Evolutionary conservation across 2,329 filamentous ascomycete species (phyloP).

Genomic region (Xylaria sp.): DNA sequence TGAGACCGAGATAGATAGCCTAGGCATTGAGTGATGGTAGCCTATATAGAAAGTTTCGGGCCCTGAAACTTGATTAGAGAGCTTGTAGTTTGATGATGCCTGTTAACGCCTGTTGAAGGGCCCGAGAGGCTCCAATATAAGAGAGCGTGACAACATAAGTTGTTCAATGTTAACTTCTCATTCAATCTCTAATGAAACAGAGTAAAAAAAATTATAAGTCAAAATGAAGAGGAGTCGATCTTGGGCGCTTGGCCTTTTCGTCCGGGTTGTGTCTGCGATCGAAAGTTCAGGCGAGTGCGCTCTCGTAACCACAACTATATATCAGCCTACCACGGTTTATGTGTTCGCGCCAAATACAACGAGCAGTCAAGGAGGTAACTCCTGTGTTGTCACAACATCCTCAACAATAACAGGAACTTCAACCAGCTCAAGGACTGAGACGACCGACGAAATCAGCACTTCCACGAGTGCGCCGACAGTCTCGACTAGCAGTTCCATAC

Average conservation of each 20-base stretch:
- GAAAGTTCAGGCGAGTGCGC: constrained; percentile 29
- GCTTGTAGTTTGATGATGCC: background rate
- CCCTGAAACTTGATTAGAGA: background rate
- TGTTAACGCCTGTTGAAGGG: background rate
- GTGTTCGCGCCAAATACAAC: constrained; percentile 29
- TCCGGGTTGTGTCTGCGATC: constrained; percentile 26
- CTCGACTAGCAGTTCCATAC: constrained; percentile 13
- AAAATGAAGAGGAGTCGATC: constrained; percentile 30
- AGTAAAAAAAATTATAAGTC: background rate
- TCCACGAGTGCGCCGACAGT: constrained; percentile 13
- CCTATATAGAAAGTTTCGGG: constrained; percentile 2
- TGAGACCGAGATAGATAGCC: constrained; percentile 7
- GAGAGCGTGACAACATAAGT: background rate
- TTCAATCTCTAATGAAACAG: background rate
- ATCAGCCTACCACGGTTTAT: constrained; percentile 37
- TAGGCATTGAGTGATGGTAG: constrained; percentile 3
- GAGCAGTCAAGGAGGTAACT: constrained; percentile 6
- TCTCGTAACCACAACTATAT: constrained; percentile 36
- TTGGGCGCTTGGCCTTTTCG: constrained; percentile 32
- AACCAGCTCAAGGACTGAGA: constrained; percentile 12
- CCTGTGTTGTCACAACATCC: constrained; percentile 16
- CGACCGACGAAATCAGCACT: constrained; percentile 3
- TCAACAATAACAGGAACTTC: constrained; percentile 14
- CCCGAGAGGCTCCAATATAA: background rate
- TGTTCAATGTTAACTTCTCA: background rate